phyloP scores from a whole-genome alignment of 805 yeast species.

The Candida taoyuanica region DNA sequence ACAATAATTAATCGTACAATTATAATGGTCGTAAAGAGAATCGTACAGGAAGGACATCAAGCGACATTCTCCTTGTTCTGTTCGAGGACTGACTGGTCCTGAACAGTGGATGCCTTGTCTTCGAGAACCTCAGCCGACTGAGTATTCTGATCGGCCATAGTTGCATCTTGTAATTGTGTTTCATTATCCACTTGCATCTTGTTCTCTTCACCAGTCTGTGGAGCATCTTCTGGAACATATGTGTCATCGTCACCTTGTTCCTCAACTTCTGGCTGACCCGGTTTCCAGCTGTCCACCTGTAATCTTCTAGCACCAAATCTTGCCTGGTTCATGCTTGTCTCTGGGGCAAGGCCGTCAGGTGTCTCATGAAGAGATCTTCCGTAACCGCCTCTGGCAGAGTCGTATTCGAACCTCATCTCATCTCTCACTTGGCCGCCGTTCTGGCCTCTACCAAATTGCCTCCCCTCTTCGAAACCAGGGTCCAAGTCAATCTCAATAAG shows the following conservation, averaged over 20 bases:
- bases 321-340: slow-evolving; percentile 14
- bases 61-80: slow-evolving; percentile 3
- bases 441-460: slow-evolving; percentile 92
- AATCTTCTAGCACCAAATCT: slow-evolving; percentile 32
- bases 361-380: slow-evolving; percentile 22
- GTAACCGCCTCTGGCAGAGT: slow-evolving; percentile 43
- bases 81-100: not conserved
- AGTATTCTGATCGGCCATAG: not conserved
- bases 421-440: slow-evolving; percentile 90
- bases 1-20: too few relatives aligned
- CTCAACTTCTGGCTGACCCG: slow-evolving; percentile 12
- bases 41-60: not conserved
- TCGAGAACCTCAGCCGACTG: not conserved
- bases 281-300: slow-evolving; percentile 22
- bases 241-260: slow-evolving; percentile 9
- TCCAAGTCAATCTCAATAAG: slow-evolving; percentile 83
- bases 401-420: slow-evolving; percentile 50
- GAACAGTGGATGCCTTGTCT: not conserved
- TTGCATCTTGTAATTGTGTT: not conserved
- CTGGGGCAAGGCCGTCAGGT: slow-evolving; percentile 5
- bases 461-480: slow-evolving; percentile 92
- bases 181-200: not conserved
- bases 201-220: slow-evolving; percentile 1
- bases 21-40: not conserved
- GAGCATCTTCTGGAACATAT: not conserved